Evolutionary conservation across 805 yeast genomes (phyloP), one percentile per base, ranked within the genome.

Genomic region (Teunomyces cretensis): DNA sequence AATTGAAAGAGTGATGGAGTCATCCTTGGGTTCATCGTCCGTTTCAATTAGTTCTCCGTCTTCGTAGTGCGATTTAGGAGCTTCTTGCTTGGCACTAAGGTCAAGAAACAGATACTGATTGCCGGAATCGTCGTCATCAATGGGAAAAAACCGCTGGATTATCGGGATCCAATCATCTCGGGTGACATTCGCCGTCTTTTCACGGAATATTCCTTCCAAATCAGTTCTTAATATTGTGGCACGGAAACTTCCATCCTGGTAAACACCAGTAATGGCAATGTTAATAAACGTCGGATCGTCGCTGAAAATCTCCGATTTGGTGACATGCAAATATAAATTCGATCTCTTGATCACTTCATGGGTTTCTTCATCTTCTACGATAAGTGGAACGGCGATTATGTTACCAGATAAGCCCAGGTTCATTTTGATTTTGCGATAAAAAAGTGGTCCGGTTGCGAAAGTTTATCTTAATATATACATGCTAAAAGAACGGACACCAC

Each of bases 401-500:
- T 41, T 45, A 3, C 47, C 44, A 12, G 28, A 16, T 33, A 41
- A 19, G 16, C n/a, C 36, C 28, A 22, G 28, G 13, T n/a, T 24
- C 38, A 35, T 35, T 35, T 35, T 35, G 38, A 17, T 35, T 35
- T 35, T 12, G 13, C 11, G 9, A 35, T 22, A 22, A 22, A 35
- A 35, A 35, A 35, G 9, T 26, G 28, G 28, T 26, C 15, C 17
- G 38, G 38, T 22, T 35, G 38, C 38, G 41, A 26, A 38, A 36
- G 11, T 36, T 11, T 12, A 19, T 19, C 22, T 19, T 14, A 14
- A 12, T 7, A 15, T 30, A 14, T 28, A 33, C 33, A 37, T 17
- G 7, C 37, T 48, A 49, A 86, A 52, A 81, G 56, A 85, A 87
- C 15, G 94, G 90, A 33, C 86, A 74, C 97, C 95, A 86, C 2